A percentile compares a stretch with the other conserved stretches of the same genome.
Evolutionary conservation across 768 basidiomycete genomes (phyloP).

Genomic region (Auricularia heimuer): DNA sequence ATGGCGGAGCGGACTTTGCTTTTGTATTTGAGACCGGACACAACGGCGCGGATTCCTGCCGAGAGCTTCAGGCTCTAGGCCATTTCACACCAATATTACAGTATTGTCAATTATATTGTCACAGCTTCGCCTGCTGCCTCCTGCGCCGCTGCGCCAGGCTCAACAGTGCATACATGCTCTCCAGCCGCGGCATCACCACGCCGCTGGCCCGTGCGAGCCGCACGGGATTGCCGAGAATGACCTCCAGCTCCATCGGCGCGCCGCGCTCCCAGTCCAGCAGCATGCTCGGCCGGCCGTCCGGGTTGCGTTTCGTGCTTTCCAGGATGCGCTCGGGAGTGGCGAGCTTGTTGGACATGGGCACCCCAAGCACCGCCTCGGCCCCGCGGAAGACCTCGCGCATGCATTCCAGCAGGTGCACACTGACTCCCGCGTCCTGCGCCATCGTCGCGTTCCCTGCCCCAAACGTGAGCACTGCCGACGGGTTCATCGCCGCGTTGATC

Average conservation of each 20-base stretch:
- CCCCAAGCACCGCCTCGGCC: slow-evolving; percentile 16
- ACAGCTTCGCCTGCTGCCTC: slow-evolving; percentile 10
- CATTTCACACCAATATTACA: background rate
- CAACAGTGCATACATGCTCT: slow-evolving; percentile 20
- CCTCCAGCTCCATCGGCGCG: slow-evolving; percentile 19
- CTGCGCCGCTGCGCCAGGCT: slow-evolving; percentile 14
- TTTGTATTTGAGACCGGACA: background rate
- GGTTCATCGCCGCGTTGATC: slow-evolving; percentile 21
- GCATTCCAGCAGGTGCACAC: slow-evolving; percentile 15
- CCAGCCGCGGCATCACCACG: slow-evolving; percentile 20
- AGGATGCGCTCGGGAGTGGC: slow-evolving; percentile 18
- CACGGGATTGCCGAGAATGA: slow-evolving; percentile 22
- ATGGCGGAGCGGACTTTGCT: background rate
- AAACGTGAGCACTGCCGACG: slow-evolving; percentile 17
- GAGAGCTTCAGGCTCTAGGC: background rate
- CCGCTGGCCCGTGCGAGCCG: slow-evolving; percentile 17
- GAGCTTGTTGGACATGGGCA: slow-evolving; percentile 15
- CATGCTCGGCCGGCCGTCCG: slow-evolving; percentile 19
- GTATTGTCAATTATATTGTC: background rate
- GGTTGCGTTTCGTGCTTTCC: slow-evolving; percentile 15
- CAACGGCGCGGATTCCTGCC: background rate
- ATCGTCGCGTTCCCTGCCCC: slow-evolving; percentile 19
- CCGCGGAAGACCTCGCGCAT: slow-evolving; percentile 20
- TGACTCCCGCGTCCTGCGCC: slow-evolving; percentile 15
- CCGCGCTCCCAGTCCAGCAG: slow-evolving; percentile 19